Percentiles rank a stretch among this genome's conserved stretches.
Conservation (phyloP, 2,329 filamentous ascomycete genomes). For the Alternaria brassicicola region DNA sequence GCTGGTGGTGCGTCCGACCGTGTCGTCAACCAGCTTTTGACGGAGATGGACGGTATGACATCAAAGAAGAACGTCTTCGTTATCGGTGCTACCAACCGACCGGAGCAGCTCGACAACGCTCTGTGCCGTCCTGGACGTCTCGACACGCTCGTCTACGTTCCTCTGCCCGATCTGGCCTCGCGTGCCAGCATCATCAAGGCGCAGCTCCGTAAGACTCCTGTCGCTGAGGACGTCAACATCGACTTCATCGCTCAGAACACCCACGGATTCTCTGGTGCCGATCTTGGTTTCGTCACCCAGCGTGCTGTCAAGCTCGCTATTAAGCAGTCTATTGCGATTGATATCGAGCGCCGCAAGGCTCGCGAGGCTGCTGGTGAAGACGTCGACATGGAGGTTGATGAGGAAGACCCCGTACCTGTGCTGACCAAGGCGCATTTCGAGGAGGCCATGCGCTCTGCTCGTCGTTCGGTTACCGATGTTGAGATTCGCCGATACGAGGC, state of each 20-base stretch:
- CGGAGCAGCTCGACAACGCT: slow-evolving; percentile 97
- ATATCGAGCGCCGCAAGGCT: slow-evolving; percentile 89
- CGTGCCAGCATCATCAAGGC: slow-evolving; percentile 90
- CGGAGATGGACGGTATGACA: slow-evolving; percentile 99
- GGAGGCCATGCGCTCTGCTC: slow-evolving; percentile 95
- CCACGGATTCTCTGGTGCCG: slow-evolving; percentile 98
- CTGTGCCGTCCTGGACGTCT: slow-evolving; percentile 98
- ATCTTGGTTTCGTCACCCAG: slow-evolving; percentile 98
- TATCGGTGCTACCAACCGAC: slow-evolving; percentile 97
- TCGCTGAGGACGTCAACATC: slow-evolving; percentile 84
- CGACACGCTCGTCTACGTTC: slow-evolving; percentile 97
- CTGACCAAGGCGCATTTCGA: slow-evolving; percentile 97
- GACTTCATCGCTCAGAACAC: slow-evolving; percentile 94
- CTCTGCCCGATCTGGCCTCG: slow-evolving; percentile 88
- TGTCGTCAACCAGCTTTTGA: slow-evolving; percentile 99
- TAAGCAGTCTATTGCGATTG: slow-evolving; percentile 88
- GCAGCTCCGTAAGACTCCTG: slow-evolving; percentile 97
- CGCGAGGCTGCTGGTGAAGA: slow-evolving; percentile 75
- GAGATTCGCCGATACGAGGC: slow-evolving; percentile 98
- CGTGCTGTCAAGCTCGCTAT: slow-evolving; percentile 99
- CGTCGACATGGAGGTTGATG: slow-evolving; percentile 75
- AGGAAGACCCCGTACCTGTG: slow-evolving; percentile 92
- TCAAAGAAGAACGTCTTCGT: slow-evolving; percentile 99
- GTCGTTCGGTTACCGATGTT: slow-evolving; percentile 92
- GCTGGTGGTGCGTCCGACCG: slow-evolving; percentile 98